phyloP scores from a whole-genome alignment of 2,329 filamentous ascomycete species.

The Fusarium tricinctum region DNA sequence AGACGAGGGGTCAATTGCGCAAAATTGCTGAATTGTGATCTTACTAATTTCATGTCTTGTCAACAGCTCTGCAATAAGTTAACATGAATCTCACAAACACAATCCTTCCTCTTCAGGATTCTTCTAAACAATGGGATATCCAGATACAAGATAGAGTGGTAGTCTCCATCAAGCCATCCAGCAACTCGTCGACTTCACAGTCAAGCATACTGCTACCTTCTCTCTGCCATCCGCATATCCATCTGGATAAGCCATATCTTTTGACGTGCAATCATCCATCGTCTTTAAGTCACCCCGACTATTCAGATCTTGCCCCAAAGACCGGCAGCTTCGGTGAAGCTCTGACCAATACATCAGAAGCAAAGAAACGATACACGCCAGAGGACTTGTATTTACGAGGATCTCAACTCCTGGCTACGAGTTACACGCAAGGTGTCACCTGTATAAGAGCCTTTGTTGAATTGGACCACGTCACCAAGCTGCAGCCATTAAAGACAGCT shows the following conservation, averaged over 20 bases:
- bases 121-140: conserved; percentile 10
- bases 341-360: conserved; percentile 15
- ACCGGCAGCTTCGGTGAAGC: conserved; percentile 17
- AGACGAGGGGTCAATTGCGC: conserved; percentile 10
- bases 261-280: conserved; percentile 5
- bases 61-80: no score
- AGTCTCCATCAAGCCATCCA: conserved; percentile 5
- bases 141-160: neutral
- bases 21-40: neutral
- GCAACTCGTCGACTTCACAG: neutral
- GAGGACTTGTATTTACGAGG: conserved; percentile 26
- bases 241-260: conserved; percentile 28
- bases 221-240: conserved; percentile 27
- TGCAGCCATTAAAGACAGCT: neutral
- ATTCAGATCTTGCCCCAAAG: conserved; percentile 9
- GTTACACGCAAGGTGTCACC: conserved; percentile 7
- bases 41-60: neutral
- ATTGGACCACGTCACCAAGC: conserved; percentile 11
- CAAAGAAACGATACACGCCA: conserved; percentile 25
- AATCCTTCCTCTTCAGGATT: conserved; percentile 1
- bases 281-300: neutral
- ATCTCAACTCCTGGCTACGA: conserved; percentile 17
- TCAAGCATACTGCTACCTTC: conserved; percentile 14
- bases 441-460: conserved; percentile 14
- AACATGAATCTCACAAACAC: conserved; percentile 7